Base-by-base conservation (phyloP, 345 rosid genomes). In the Citrus unshiu region DNA sequence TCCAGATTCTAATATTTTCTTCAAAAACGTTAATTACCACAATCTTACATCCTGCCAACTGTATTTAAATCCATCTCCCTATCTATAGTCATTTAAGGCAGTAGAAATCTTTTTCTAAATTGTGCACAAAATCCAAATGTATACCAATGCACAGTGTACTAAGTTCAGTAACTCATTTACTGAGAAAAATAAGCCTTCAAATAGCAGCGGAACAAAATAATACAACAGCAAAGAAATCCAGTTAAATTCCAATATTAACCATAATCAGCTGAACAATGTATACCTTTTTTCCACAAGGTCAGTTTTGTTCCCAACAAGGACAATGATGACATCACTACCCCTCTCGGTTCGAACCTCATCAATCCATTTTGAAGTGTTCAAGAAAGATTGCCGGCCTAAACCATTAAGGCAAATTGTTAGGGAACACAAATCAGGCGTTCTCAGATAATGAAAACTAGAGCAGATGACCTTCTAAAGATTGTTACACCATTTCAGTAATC, bases 231-330 rank as follows among this genome's bases (percentile, higher is more conserved):
- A 46, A 62, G 9, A 58, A 71, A 27, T 7, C 8, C 56, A n/a
- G 24, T 61, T 12, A 43, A 60, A 19, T 61, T 46, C 27, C 19
- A 56, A 67, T 18, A 7, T 43, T 8, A 62, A 61, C 24, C 35
- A 74, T 74, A 40, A 9, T 61, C 29, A 18, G 70, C 56, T 37
- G 72, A 61, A 68, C 65, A 40, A 64, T 32, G 35, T 24, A 60
- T 78, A 90, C 97, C 96, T 93, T 87, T 93, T 93, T 70, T 93
- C 97, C 68, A 93, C 96, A 56, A 93, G 97, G 77, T 93, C 97
- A 4, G 97, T 93, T 85, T 93, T 93, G 84, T 93, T 93, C 43
- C 97, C 97, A 72, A 93, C 97, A 79, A 93, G 93, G 64, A 93
- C 93, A 76, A 93, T 91, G 64, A 93, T 93, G 62, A 93, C 96